Conservation (phyloP, 108 stramenopile species). For the Mayamaea pseudoterrestris region DNA sequence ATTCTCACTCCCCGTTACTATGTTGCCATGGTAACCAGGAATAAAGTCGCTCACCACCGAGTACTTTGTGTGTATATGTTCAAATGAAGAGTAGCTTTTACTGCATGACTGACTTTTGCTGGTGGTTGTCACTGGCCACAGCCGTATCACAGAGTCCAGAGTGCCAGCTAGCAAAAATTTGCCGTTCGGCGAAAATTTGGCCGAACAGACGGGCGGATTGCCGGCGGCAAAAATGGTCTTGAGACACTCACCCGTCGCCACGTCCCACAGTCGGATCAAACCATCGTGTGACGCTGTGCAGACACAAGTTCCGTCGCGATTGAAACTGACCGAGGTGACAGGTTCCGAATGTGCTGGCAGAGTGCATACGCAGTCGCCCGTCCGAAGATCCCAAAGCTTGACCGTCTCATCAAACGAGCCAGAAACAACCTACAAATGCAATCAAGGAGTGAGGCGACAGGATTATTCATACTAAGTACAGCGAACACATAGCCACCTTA, state of each 20-base stretch:
- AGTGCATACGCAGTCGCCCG: conserved; percentile 82
- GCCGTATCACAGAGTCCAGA: conserved; percentile 60
- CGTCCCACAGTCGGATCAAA: conserved; percentile 90
- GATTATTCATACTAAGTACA: too few relatives aligned
- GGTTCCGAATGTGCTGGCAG: conserved; percentile 93
- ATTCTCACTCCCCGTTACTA: conserved; percentile 84
- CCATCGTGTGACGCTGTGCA: conserved; percentile 84
- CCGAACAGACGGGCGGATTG: conserved; percentile 74
- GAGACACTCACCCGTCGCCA: conserved; percentile 87
- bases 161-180: conserved; percentile 76
- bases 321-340: conserved; percentile 84
- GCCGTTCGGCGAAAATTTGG: conserved; percentile 86
- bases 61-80: conserved; percentile 49
- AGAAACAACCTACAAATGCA: too few relatives aligned
- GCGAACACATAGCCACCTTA: too few relatives aligned
- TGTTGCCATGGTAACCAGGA: conserved; percentile 35
- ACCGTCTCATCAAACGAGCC: conserved; percentile 93
- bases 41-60: conserved; percentile 65
- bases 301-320: conserved; percentile 79
- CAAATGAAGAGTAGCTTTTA: conserved; percentile 23
- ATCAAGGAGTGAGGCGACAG: too few relatives aligned
- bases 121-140: conserved; percentile 58
- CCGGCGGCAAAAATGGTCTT: conserved; percentile 91
- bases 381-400: conserved; percentile 90
- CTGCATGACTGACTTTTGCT: conserved; percentile 20